Evolutionary conservation across 169 alveolate species (phyloP), one percentile per base, ranked within the genome.

Genomic region (Haemoproteus tartakovskyi): DNA sequence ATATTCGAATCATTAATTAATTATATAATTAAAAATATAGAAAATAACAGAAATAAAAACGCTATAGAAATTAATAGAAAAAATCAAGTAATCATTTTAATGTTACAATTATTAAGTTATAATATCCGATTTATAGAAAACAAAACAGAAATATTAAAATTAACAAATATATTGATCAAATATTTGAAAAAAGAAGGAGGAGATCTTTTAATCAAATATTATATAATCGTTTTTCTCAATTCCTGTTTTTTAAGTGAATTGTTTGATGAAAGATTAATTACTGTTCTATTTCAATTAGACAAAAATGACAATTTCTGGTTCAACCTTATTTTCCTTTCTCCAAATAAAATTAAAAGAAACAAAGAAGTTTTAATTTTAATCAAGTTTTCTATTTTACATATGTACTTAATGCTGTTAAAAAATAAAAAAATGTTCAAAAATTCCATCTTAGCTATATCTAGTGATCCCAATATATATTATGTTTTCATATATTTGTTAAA

Each of bases 231-330:
- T 40, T 67, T 67, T 40, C 56, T 67, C 22, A 67, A 67, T 52
- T 67, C 82, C 0, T 67, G 82, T 36, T 67, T 67, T 43, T n/a
- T 67, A 14, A 67, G 56, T 36, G 16, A 67, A 1, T 26, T 27
- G 36, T 40, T 52, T 19, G 82, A 67, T 45, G 82, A 67, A 22
- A 24, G 82, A 14, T 40, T 67, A 56, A 52, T 67, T 54, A 67
- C 29, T 27, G 19, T 56, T 27, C 24, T 67, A 54, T 56, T 67
- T 38, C 51, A 22, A 54, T 40, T 67, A 46, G 82, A 67, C 29
- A 67, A 67, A 16, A 67, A 54, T 52, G 82, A 67, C 8, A 67
- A 67, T 33, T 3, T 67, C 2, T 67, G 82, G 82, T 67, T 67
- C 24, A 54, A 67, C 40, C 56, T 67, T 14, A 67, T 67, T 41